These are phyloP conservation scores for Angomonas desouzai DNA, from an alignment of 208 protist genomes.

Conservation along the genomic window DNA sequence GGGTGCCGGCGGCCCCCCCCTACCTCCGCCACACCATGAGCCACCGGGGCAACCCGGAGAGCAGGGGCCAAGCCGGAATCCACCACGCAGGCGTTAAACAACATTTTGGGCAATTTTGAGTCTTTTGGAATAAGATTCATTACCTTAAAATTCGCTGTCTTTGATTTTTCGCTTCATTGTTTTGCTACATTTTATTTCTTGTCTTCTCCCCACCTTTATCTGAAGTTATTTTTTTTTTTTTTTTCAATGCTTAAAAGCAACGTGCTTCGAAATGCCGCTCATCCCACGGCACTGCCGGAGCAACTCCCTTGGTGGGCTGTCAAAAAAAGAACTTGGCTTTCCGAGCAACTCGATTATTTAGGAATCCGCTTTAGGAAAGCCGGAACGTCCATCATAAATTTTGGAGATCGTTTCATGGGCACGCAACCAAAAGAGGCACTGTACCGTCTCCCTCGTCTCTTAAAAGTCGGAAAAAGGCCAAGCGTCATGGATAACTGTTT, in stretches of 20 bases:
- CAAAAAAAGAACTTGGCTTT: constrained; percentile 44
- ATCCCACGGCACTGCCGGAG: background rate
- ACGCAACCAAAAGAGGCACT: constrained; percentile 75
- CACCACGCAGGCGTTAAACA: too few species aligned
- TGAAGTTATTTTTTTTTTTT: background rate
- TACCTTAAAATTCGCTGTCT: too few species aligned
- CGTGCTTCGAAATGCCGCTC: background rate
- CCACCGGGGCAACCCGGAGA: too few species aligned
- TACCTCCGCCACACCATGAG: too few species aligned
- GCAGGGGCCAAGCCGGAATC: too few species aligned
- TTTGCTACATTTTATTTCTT: too few species aligned
- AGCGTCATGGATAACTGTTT: constrained; percentile 88
- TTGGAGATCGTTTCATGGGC: constrained; percentile 69
- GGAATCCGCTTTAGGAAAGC: constrained; percentile 32
- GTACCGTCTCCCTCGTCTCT: constrained; percentile 72
- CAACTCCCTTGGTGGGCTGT: constrained; percentile 72
- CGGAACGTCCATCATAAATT: constrained; percentile 39
- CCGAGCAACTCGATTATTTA: constrained; percentile 34
- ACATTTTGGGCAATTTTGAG: too few species aligned
- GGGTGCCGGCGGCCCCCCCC: too few species aligned
- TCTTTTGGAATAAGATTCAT: too few species aligned
- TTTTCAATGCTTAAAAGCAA: background rate
- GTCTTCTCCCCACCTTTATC: too few species aligned
- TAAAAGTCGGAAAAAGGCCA: constrained; percentile 70
- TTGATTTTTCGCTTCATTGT: too few species aligned